Evolutionary conservation across 805 yeast genomes (phyloP).

Genomic region (Yamadazyma nakazawae): DNA sequence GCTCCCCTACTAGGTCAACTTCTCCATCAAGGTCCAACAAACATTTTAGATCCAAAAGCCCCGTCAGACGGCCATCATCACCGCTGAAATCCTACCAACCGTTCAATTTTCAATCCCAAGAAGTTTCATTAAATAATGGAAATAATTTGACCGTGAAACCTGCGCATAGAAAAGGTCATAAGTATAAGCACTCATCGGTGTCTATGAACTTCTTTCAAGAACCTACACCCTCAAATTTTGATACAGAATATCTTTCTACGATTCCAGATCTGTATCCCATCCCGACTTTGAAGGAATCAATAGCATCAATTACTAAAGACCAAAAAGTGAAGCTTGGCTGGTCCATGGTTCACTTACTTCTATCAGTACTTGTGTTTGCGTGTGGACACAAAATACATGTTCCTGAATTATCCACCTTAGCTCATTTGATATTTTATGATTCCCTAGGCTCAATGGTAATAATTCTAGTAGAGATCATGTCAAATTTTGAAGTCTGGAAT

Average conservation of each 20-base stretch:
- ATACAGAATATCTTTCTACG: slow-evolving; percentile 51
- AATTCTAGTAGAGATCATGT: slow-evolving; percentile 71
- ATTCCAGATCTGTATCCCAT: slow-evolving; percentile 67
- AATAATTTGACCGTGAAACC: slow-evolving; percentile 41
- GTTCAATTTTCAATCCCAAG: slow-evolving; percentile 63
- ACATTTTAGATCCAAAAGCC: slow-evolving; percentile 30
- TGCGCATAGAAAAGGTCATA: slow-evolving; percentile 86
- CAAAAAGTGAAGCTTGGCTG: slow-evolving; percentile 61
- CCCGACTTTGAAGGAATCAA: slow-evolving; percentile 65
- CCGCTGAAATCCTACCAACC: slow-evolving; percentile 40
- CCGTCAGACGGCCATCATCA: slow-evolving; percentile 20
- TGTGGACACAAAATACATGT: slow-evolving; percentile 57
- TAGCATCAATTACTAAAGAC: slow-evolving; percentile 51
- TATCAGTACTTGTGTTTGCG: slow-evolving; percentile 55
- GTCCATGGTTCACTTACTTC: slow-evolving; percentile 53
- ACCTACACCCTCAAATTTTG: slow-evolving; percentile 51
- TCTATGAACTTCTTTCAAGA: slow-evolving; percentile 95
- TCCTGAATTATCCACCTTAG: slow-evolving; percentile 66
- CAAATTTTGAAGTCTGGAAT: slow-evolving; percentile 93
- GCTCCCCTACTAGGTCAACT: slow-evolving; percentile 27
- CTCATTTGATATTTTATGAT: slow-evolving; percentile 87
- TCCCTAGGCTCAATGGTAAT: slow-evolving; percentile 70
- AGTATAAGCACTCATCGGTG: slow-evolving; percentile 93
- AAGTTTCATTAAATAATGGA: slow-evolving; percentile 29
- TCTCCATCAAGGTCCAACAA: slow-evolving; percentile 27